phyloP scores from a whole-genome alignment of 495 filamentous ascomycete species.

The Pseudomonodictys pantanalensis region DNA sequence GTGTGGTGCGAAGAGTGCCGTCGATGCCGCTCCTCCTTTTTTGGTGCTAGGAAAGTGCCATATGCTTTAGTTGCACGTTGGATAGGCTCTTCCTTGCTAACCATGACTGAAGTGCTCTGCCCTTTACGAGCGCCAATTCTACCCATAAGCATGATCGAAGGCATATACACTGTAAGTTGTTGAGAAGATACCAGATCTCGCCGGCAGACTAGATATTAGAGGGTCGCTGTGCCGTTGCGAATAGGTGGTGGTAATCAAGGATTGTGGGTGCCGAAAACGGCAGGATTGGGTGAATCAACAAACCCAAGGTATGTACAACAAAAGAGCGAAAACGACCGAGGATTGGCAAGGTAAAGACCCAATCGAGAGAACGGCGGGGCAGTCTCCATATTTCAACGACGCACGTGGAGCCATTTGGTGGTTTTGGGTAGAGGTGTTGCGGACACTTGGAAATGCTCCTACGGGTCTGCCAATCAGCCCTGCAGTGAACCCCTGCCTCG shows the following conservation, averaged over 20 bases:
- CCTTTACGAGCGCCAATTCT: too few species aligned
- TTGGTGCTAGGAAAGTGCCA: constrained; percentile 25
- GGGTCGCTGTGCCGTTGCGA: constrained; percentile 6
- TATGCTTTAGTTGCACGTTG: constrained; percentile 9
- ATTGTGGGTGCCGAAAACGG: constrained; percentile 2
- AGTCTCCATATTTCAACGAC: constrained; percentile 2
- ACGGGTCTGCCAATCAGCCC: too few species aligned
- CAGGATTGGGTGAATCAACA: not conserved
- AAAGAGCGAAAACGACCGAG: constrained; percentile 8
- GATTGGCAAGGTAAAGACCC: not conserved
- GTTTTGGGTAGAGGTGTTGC: too few species aligned
- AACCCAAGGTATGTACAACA: not conserved
- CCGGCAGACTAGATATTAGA: not conserved
- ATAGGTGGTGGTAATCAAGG: not conserved
- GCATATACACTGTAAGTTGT: not conserved
- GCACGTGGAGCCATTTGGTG: constrained; percentile 15
- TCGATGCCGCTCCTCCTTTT: constrained; percentile 14
- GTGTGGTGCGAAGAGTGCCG: constrained; percentile 33
- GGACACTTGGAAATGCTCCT: too few species aligned
- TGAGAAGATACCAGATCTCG: too few species aligned
- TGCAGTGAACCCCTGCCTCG: too few species aligned
- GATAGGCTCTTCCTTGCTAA: constrained; percentile 26
- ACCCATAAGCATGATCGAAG: too few species aligned
- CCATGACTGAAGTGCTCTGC: constrained; percentile 30
- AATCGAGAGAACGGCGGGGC: not conserved